Conservation (phyloP, 2,329 filamentous ascomycete genomes). For the Zopfia rhizophila region DNA sequence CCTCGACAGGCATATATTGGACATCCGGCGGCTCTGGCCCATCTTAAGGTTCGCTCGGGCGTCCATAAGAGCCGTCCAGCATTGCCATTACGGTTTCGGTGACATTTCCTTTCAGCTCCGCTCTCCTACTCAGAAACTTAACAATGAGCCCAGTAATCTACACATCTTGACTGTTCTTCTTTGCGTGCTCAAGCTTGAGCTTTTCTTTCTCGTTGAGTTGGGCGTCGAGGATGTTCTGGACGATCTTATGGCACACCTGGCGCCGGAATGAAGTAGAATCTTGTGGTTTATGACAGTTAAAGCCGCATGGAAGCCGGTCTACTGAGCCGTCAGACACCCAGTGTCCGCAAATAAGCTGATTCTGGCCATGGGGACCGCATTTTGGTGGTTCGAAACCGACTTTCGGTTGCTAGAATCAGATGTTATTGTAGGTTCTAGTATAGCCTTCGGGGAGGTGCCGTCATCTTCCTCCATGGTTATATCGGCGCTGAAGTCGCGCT, state of each 20-base stretch:
- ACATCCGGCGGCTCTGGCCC: conserved; percentile 1
- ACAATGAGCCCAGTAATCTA: conserved; percentile 3
- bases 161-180: background rate
- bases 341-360: conserved; percentile 28
- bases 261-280: conserved; percentile 16
- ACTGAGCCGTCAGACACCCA: conserved; percentile 10
- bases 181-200: background rate
- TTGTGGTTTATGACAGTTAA: conserved; percentile 17
- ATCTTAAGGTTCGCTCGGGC: no score
- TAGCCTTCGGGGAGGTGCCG: conserved; percentile 24
- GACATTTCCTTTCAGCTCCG: conserved; percentile 9
- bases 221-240: conserved; percentile 10
- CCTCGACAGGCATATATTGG: background rate
- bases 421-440: conserved; percentile 18
- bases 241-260: conserved; percentile 13
- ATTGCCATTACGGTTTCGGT: conserved; percentile 15
- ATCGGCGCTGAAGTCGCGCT: conserved; percentile 6
- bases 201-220: conserved; percentile 4
- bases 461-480: conserved; percentile 21
- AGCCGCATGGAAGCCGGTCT: conserved; percentile 15
- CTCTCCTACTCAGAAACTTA: conserved; percentile 10
- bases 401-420: conserved; percentile 11
- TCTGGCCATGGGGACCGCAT: conserved; percentile 12
- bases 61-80: conserved; percentile 4
- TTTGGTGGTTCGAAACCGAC: background rate